Base-by-base conservation (phyloP, 192 early-diverging fungal genomes). In the Funneliformis mosseae region DNA sequence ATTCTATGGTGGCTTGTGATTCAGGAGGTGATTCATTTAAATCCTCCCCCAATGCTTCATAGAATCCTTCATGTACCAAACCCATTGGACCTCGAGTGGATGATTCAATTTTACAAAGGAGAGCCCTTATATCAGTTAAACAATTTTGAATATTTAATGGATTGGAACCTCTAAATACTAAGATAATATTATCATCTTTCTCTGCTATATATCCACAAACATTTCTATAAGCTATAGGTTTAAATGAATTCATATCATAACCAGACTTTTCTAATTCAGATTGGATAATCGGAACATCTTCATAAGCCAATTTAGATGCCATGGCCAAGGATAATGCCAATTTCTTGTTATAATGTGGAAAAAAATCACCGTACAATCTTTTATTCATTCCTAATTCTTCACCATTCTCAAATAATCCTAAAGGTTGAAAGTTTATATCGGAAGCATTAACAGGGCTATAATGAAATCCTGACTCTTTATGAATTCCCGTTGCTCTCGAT, bases 121-220 rank as follows among this genome's bases (percentile, higher is more conserved):
- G 81, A 14, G 83, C 82, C 27, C 82, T 81, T n/a, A 90, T 78
- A 39, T 90, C 87, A 11, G 89, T 90, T 76, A 88, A 83, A 67
- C 86, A 88, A 23, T 90, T 86, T 73, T 88, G 87, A 39, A 90
- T 85, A 72, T 90, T 90, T 38, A 90, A 74, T 38, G 89, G 89
- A 77, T 90, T 88, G 4, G 89, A 85, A 50, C 87, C 89, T 72
- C 89, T 85, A 55, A 90, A 90, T 23, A 90, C 89, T 6, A 90
- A 67, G 6, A 90, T 59, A 67, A 88, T 88, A n/a, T 88, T 84
- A 70, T 88, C 83, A 48, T 88, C 85, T 60, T 88, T 90, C 69
- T 88, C 87, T 9, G 85, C 84, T 76, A 87, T 84, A 66, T 85
- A 90, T 25, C 85, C 87, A 69, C 86, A 87, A 9, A 87, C 81